Percentiles rank a stretch among this genome's conserved stretches.
Evolutionary conservation across 1,139 yeast species (phyloP).

Genomic region (Kodamaea sp.): DNA sequence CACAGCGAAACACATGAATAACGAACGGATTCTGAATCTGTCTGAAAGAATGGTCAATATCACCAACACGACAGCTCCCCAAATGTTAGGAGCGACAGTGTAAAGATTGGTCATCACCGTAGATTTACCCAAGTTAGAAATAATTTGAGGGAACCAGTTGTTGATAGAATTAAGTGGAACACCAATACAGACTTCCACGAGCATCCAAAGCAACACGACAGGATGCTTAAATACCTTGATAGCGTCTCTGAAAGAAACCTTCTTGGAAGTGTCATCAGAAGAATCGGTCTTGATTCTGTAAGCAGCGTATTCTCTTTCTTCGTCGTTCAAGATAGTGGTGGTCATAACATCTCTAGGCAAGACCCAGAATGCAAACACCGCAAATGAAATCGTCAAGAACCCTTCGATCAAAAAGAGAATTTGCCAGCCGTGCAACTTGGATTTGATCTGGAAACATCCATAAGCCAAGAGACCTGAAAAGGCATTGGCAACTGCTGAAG

Average conservation of each 20-base stretch:
- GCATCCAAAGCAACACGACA: slow-evolving; percentile 28
- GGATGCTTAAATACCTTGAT: slow-evolving; percentile 31
- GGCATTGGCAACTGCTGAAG: slow-evolving; percentile 25
- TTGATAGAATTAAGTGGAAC: slow-evolving; percentile 51
- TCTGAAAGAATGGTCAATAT: slow-evolving; percentile 27
- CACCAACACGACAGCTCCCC: slow-evolving; percentile 30
- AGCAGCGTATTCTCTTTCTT: slow-evolving; percentile 27
- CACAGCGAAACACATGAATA: slow-evolving; percentile 40
- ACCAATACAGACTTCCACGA: slow-evolving; percentile 46
- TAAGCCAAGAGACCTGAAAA: slow-evolving; percentile 22
- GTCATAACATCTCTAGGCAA: slow-evolving; percentile 25
- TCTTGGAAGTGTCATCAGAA: slow-evolving; percentile 22
- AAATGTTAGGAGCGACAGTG: slow-evolving; percentile 33
- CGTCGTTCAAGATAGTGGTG: slow-evolving; percentile 29
- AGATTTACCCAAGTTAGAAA: slow-evolving; percentile 28
- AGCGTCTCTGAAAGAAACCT: slow-evolving; percentile 26
- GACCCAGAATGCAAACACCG: slow-evolving; percentile 13
- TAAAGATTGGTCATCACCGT: slow-evolving; percentile 29
- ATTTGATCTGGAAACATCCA: slow-evolving; percentile 28
- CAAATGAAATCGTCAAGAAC: slow-evolving; percentile 19
- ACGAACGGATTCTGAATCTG: slow-evolving; percentile 28
- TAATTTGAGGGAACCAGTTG: slow-evolving; percentile 46
- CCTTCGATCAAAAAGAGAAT: slow-evolving; percentile 26
- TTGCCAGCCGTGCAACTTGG: slow-evolving; percentile 25
- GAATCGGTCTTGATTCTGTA: slow-evolving; percentile 30